These are phyloP conservation scores for Rubroboletus satanas DNA, from an alignment of 768 basidiomycete genomes.

Conservation along the genomic window DNA sequence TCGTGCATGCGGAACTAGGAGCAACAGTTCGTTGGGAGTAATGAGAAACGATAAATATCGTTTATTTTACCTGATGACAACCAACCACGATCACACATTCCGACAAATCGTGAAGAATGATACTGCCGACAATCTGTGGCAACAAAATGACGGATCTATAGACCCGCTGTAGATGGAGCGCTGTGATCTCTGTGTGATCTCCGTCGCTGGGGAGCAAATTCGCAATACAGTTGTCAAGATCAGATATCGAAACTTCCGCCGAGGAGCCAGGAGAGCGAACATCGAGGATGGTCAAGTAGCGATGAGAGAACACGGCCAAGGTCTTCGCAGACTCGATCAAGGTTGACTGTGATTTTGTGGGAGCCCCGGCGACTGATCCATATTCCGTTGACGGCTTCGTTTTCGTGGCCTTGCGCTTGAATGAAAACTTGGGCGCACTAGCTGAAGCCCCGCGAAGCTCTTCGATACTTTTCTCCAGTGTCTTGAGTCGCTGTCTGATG, in stretches of 20 bases:
- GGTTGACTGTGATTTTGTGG: not conserved
- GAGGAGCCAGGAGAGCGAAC: constrained; percentile 37
- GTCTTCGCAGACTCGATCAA: constrained; percentile 31
- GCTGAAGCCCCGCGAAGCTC: constrained; percentile 42
- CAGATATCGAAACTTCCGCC: constrained; percentile 55
- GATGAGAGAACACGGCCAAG: constrained; percentile 43
- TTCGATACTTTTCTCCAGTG: constrained; percentile 54
- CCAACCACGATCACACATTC: constrained; percentile 65
- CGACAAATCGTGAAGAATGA: constrained; percentile 61
- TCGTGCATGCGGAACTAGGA: constrained; percentile 84
- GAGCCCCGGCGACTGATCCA: not conserved
- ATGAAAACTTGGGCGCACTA: constrained; percentile 61
- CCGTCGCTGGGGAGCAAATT: constrained; percentile 46
- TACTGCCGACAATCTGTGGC: constrained; percentile 64
- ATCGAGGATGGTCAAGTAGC: constrained; percentile 40
- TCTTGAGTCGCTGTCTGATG: constrained; percentile 57
- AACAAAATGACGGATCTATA: constrained; percentile 60
- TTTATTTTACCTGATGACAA: constrained; percentile 68
- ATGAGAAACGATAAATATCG: not conserved
- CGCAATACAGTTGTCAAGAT: constrained; percentile 66
- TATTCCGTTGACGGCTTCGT: constrained; percentile 10
- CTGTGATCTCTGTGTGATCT: constrained; percentile 9
- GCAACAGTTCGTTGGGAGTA: not conserved
- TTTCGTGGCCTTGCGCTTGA: constrained; percentile 49
- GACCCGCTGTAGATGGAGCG: constrained; percentile 47